Evolutionary conservation across 768 basidiomycete genomes (phyloP).

Genomic region (Tricholoma sp.): DNA sequence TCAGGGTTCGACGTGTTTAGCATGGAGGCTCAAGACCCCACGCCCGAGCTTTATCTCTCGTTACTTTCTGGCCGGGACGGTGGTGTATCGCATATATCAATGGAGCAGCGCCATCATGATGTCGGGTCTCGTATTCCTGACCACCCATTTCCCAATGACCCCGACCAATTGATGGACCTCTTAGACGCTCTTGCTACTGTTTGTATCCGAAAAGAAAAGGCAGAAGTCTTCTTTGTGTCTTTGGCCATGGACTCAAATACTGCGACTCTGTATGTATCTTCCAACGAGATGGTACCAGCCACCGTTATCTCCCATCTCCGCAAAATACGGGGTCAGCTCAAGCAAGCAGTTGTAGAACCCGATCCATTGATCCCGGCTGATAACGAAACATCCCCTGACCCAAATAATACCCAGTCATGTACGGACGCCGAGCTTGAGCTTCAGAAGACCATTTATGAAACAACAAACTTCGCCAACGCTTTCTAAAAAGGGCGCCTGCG

Average conservation of each 20-base stretch:
- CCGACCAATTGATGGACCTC: background rate
- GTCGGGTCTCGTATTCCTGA: background rate
- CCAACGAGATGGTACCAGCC: background rate
- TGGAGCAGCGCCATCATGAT: background rate
- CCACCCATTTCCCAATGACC: background rate
- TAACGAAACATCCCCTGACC: background rate
- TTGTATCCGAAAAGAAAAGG: background rate
- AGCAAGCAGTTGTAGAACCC: too few relatives aligned
- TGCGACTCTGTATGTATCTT: background rate
- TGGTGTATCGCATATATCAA: background rate
- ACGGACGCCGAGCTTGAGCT: background rate
- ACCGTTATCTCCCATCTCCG: background rate
- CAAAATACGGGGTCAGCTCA: background rate
- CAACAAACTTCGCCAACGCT: background rate
- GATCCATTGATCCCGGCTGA: too few relatives aligned
- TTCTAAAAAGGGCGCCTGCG: background rate
- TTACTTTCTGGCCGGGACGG: background rate
- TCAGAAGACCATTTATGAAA: background rate
- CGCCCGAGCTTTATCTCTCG: background rate
- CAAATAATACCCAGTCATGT: background rate
- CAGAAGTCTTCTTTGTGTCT: background rate
- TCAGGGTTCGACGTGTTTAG: conserved; percentile 14
- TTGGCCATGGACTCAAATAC: background rate
- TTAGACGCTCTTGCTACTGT: background rate
- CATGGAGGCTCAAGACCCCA: too few relatives aligned